Percentiles rank a stretch among this genome's conserved stretches.
These are phyloP conservation scores for Daedalea quercina DNA, from an alignment of 768 basidiomycete species.

Conservation along the genomic window DNA sequence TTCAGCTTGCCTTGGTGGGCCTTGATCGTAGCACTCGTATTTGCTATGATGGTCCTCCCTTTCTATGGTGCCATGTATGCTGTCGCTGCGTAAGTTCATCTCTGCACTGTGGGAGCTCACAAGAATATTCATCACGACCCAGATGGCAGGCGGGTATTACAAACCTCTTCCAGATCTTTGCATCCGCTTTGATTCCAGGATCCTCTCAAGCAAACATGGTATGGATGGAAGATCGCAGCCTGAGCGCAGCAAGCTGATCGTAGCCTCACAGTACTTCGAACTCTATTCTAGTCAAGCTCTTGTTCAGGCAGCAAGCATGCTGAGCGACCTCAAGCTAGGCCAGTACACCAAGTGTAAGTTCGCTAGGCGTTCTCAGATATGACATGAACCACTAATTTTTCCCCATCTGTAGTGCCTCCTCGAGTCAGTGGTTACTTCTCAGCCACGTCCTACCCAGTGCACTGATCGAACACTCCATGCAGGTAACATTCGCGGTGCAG, in stretches of 20 bases:
- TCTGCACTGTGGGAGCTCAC: too few species aligned
- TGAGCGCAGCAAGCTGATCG: too few species aligned
- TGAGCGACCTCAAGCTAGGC: conserved; percentile 33
- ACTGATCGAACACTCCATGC: background rate
- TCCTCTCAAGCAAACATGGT: conserved; percentile 44
- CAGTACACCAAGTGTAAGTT: conserved; percentile 19
- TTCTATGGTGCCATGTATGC: conserved; percentile 33
- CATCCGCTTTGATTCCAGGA: conserved; percentile 40
- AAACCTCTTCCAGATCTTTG: conserved; percentile 41
- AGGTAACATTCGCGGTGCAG: conserved; percentile 40
- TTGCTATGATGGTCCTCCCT: conserved; percentile 42
- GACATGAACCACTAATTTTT: background rate
- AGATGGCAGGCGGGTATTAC: conserved; percentile 5
- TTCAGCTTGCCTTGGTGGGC: conserved; percentile 44
- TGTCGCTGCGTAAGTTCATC: conserved; percentile 3
- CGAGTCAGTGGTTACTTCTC: background rate
- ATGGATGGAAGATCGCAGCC: background rate
- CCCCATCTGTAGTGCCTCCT: background rate
- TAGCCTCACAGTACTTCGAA: conserved; percentile 12
- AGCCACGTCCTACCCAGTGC: background rate
- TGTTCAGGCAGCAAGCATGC: conserved; percentile 36
- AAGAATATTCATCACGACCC: too few species aligned
- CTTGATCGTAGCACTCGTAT: conserved; percentile 41
- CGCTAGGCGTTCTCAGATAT: background rate
- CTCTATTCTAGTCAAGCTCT: background rate